Evolutionary conservation across 2,329 filamentous ascomycete genomes (phyloP), one percentile per base, ranked within the genome.

Genomic region (Hysterium pulicare): DNA sequence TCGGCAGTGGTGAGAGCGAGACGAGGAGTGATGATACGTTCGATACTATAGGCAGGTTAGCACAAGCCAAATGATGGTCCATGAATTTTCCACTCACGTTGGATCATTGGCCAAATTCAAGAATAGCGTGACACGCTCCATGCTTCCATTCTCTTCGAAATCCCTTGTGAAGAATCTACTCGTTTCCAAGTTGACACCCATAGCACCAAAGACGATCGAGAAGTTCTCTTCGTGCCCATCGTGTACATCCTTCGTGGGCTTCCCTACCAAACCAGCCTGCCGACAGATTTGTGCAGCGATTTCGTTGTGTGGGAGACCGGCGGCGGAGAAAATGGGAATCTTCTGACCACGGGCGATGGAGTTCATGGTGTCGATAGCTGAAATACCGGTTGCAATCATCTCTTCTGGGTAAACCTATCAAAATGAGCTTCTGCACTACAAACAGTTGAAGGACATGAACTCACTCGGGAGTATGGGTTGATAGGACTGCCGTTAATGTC

Each of bases 131-230:
- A 88, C 85, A 73, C 93, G 88, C 76, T 96, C 93, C 84, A 98
- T 83, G 73, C 88, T 95, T 58, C 94, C 94, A 71, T 98, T 98
- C 80, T 98, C 90, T 71, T 98, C 93, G 64, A 98, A 98, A 64
- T 98, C 93, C 54, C 89, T 82, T 28, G 91, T 97, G 77, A 98
- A 98, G 82, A 98, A 98, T 59, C 93, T 87, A 60, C 87, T 88
- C 23, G 93, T 98, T 70, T 98, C 93, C 84, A 98, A 83, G 77
- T 98, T 98, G 59, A 98, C 93, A 90, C 93, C 93, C 93, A 98
- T 98, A 64, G 93, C 93, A 66, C 89, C 94, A 67, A 98, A 98
- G 44, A 98, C 93, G 62, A 98, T 98, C 47, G 90, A 96, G 80
- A 98, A 98, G 77, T 98, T 98, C 65, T 98, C 93, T 64, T 96